A percentile compares a stretch with the other conserved stretches of the same genome.
phyloP scores from a whole-genome alignment of 306 rosid genomes.

The Echinosophora koreensis region DNA sequence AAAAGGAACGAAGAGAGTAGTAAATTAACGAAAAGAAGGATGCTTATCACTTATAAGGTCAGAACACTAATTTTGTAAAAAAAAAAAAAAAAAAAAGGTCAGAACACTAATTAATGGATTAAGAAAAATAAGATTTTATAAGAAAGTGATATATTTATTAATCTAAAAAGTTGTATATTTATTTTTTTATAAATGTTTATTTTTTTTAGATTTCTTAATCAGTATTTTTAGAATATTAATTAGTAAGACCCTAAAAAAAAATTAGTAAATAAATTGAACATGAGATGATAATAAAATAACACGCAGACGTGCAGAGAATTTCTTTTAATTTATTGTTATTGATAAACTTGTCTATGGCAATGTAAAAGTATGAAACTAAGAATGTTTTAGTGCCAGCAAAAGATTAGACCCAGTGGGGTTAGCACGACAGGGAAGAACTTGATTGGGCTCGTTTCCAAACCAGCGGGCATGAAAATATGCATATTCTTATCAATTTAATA shows the following conservation, averaged over 20 bases:
- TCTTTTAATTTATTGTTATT: slow-evolving; percentile 22
- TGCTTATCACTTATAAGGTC: no score
- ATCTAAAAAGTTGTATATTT: no score
- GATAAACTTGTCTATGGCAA: slow-evolving; percentile 13
- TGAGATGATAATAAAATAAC: slow-evolving; percentile 67
- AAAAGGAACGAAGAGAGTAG: no score
- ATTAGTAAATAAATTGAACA: slow-evolving; percentile 38
- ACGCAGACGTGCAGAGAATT: slow-evolving; percentile 62
- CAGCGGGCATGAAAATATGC: slow-evolving; percentile 62
- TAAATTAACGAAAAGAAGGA: no score
- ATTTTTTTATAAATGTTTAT: no score
- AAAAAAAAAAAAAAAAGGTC: no score
- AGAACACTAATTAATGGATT: no score
- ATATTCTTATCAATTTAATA: slow-evolving; percentile 44
- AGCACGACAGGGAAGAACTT: slow-evolving; percentile 41
- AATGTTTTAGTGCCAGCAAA: slow-evolving; percentile 70
- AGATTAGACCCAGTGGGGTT: slow-evolving; percentile 61
- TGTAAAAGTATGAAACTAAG: no score
- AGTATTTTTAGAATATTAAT: no score
- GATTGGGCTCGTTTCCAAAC: slow-evolving; percentile 69
- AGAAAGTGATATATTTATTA: no score
- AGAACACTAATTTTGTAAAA: no score
- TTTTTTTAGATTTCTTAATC: no score
- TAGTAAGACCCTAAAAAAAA: not conserved
- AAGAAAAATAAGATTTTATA: not conserved